A percentile compares a stretch with the other conserved stretches of the same genome.
Evolutionary conservation across 352 stramenopile genomes (phyloP).

Genomic region (Lagenidium sp.): DNA sequence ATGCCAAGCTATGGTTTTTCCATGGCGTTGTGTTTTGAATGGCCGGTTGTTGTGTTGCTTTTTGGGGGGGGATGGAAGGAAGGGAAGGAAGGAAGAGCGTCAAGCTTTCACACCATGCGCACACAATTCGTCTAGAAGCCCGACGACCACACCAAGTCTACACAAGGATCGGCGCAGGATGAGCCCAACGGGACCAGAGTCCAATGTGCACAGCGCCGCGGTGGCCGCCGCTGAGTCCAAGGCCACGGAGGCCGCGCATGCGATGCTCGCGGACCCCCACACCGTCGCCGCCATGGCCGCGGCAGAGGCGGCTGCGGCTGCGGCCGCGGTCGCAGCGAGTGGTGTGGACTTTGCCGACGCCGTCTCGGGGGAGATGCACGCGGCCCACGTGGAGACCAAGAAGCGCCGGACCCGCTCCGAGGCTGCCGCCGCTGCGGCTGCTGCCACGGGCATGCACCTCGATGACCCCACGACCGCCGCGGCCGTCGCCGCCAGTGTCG

Average conservation of each 20-base stretch:
- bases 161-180: constrained; percentile 9
- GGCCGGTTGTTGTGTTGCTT: too few relatives aligned
- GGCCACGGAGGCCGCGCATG: constrained; percentile 4
- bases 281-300: not conserved
- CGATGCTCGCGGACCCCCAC: constrained; percentile 1
- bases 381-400: constrained; percentile 1
- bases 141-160: constrained; percentile 21
- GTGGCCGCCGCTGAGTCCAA: constrained; percentile 10
- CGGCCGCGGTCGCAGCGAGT: too few relatives aligned
- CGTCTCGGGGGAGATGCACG: not conserved
- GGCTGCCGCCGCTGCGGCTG: not conserved
- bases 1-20: too few relatives aligned
- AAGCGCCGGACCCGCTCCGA: constrained; percentile 6
- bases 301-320: not conserved
- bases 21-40: too few relatives aligned
- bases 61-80: too few relatives aligned
- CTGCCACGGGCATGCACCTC: not conserved
- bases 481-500: not conserved
- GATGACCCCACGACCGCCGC: constrained; percentile 4
- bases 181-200: not conserved
- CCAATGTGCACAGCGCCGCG: not conserved
- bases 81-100: too few relatives aligned
- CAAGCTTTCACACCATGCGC: constrained; percentile 11
- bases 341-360: not conserved
- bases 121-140: constrained; percentile 13